Percentiles rank a stretch among this genome's conserved stretches.
Evolutionary conservation across 2,329 filamentous ascomycete species (phyloP).

Genomic region (Curvularia sp.): DNA sequence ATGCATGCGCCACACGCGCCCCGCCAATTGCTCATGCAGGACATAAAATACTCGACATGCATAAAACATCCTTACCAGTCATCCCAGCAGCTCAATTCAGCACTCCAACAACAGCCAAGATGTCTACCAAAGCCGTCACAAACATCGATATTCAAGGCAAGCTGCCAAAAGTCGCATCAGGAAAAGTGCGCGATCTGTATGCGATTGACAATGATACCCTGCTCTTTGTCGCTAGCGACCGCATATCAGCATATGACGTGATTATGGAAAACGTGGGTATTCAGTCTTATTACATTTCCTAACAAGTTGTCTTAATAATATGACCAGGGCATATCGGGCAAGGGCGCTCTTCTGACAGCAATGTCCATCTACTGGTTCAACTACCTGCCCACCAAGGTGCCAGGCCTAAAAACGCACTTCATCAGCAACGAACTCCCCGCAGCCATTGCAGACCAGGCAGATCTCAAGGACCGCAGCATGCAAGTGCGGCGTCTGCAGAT

Average conservation of each 20-base stretch:
- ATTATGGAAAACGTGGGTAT: slow-evolving; percentile 75
- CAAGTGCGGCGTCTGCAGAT: slow-evolving; percentile 75
- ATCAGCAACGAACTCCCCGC: slow-evolving; percentile 64
- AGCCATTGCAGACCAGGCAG: slow-evolving; percentile 52
- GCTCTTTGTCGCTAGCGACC: slow-evolving; percentile 85
- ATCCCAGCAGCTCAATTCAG: slow-evolving; percentile 8
- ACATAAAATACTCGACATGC: slow-evolving; percentile 30
- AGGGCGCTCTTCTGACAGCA: slow-evolving; percentile 71
- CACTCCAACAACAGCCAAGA: slow-evolving; percentile 17
- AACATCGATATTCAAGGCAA: slow-evolving; percentile 46
- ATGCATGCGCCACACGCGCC: slow-evolving; percentile 15
- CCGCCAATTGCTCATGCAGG: slow-evolving; percentile 20
- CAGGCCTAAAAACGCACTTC: slow-evolving; percentile 68
- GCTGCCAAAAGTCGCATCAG: slow-evolving; percentile 61
- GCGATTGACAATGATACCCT: slow-evolving; percentile 72
- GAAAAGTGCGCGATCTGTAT: slow-evolving; percentile 85
- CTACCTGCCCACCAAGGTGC: slow-evolving; percentile 63
- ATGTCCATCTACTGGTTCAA: slow-evolving; percentile 73
- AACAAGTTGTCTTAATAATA: background rate
- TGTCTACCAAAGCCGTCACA: slow-evolving; percentile 40
- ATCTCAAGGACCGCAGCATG: slow-evolving; percentile 71
- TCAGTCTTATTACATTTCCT: background rate
- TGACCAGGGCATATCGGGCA: slow-evolving; percentile 68
- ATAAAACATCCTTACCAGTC: slow-evolving; percentile 20
- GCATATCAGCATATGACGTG: slow-evolving; percentile 95